Conservation (phyloP, 2,329 filamentous ascomycete genomes). For the Cytospora piceae region DNA sequence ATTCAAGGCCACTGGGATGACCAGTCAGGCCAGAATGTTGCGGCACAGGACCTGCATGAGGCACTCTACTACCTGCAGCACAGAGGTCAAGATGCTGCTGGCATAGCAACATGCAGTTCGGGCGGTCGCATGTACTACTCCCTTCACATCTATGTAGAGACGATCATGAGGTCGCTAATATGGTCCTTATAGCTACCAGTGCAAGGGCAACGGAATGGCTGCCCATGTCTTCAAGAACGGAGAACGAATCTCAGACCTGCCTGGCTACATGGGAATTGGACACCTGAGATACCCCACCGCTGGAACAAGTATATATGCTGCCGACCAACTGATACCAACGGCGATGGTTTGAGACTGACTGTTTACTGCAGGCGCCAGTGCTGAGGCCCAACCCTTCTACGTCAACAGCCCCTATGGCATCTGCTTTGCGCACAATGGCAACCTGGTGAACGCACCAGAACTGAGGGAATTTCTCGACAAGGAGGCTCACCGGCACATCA, state of each 20-base stretch:
- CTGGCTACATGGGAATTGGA: slow-evolving; percentile 83
- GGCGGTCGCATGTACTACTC: slow-evolving; percentile 73
- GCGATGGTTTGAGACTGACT: slow-evolving; percentile 12
- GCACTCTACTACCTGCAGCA: slow-evolving; percentile 71
- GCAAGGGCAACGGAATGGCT: slow-evolving; percentile 83
- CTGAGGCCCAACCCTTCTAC: slow-evolving; percentile 91
- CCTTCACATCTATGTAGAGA: background rate
- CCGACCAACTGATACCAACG: slow-evolving; percentile 32
- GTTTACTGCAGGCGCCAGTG: slow-evolving; percentile 51
- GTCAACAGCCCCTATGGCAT: slow-evolving; percentile 87
- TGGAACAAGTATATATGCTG: slow-evolving; percentile 52
- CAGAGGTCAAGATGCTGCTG: slow-evolving; percentile 85
- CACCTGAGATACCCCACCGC: slow-evolving; percentile 90
- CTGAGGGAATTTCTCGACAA: slow-evolving; percentile 73
- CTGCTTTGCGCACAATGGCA: slow-evolving; percentile 83
- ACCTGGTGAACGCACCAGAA: slow-evolving; percentile 76
- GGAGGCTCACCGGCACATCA: slow-evolving; percentile 83
- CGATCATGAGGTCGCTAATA: background rate
- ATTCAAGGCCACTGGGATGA: slow-evolving; percentile 25
- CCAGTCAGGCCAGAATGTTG: slow-evolving; percentile 24
- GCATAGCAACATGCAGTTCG: slow-evolving; percentile 72
- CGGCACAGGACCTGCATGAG: slow-evolving; percentile 63
- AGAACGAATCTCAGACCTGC: slow-evolving; percentile 70
- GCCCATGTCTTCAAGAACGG: slow-evolving; percentile 83
- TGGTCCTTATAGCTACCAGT: slow-evolving; percentile 55